These are phyloP conservation scores for Tetragonia tetragonoides DNA, from an alignment of 148 eudicot genomes.

Conservation along the genomic window DNA sequence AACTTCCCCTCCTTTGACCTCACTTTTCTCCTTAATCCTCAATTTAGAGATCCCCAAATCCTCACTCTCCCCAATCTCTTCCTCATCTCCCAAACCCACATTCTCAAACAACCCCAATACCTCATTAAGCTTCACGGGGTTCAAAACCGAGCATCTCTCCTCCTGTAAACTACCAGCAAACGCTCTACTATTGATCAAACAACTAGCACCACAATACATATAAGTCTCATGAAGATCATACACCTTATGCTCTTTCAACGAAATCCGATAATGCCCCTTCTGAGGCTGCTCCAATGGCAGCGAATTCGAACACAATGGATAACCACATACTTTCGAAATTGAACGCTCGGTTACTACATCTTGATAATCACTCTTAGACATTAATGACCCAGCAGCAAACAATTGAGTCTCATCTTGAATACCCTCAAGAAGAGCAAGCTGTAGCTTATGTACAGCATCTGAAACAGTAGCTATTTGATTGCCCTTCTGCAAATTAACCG, in stretches of 20 bases:
- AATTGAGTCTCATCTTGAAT: constrained; percentile 56
- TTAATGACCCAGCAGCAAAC: constrained; percentile 63
- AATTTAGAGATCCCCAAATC: constrained; percentile 48
- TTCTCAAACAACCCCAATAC: constrained; percentile 54
- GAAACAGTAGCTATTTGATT: constrained; percentile 36
- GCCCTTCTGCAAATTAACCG: no score
- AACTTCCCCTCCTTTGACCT: constrained; percentile 47
- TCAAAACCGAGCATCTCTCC: constrained; percentile 53
- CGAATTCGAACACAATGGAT: constrained; percentile 69
- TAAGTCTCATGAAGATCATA: constrained; percentile 85
- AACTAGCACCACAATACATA: constrained; percentile 68
- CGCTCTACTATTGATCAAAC: constrained; percentile 67
- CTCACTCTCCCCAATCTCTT: constrained; percentile 37
- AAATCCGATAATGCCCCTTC: constrained; percentile 75
- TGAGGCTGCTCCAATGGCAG: constrained; percentile 54
- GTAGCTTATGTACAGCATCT: constrained; percentile 69
- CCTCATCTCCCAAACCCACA: constrained; percentile 34
- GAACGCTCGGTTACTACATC: constrained; percentile 88
- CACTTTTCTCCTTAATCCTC: constrained; percentile 66
- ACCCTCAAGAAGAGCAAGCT: constrained; percentile 70
- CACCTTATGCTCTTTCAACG: constrained; percentile 85
- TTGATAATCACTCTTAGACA: constrained; percentile 63
- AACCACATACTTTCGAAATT: constrained; percentile 64
- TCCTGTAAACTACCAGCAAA: constrained; percentile 64
- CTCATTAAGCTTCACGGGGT: constrained; percentile 45